Conservation (phyloP, 129 eudicot genomes). For the Helichrysum umbraculigerum region DNA sequence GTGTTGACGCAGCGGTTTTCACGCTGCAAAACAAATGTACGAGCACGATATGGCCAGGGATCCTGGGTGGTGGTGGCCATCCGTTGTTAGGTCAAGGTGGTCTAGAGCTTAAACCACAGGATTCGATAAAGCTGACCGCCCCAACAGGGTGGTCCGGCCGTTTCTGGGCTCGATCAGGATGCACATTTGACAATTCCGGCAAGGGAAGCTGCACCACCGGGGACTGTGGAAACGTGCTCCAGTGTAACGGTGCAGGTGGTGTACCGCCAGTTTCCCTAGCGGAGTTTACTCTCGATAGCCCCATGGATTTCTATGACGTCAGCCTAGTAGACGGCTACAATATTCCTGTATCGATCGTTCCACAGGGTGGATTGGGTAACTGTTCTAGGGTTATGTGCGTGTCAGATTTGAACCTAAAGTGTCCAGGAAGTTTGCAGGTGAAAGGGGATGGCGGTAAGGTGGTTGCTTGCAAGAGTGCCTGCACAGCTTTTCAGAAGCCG, state of each 20-base stretch:
- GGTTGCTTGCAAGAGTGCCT: constrained; percentile 52
- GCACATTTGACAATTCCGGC: constrained; percentile 40
- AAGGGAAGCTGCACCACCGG: constrained; percentile 51
- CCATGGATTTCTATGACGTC: constrained; percentile 52
- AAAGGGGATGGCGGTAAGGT: constrained; percentile 1
- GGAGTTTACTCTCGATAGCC: constrained; percentile 50
- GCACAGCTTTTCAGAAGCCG: constrained; percentile 42
- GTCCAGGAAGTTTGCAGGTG: constrained; percentile 45
- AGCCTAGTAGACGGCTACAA: constrained; percentile 73
- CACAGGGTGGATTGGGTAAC: constrained; percentile 39
- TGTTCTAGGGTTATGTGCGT: constrained; percentile 40
- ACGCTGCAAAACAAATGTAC: constrained; percentile 49
- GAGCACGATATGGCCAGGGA: constrained; percentile 67
- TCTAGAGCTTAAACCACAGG: constrained; percentile 30
- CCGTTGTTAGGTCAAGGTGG: constrained; percentile 48
- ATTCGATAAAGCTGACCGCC: constrained; percentile 27
- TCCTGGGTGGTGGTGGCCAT: constrained; percentile 33
- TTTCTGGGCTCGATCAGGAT: constrained; percentile 56
- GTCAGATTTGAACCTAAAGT: constrained; percentile 39
- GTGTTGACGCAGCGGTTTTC: constrained; percentile 31
- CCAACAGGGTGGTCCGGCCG: constrained; percentile 66
- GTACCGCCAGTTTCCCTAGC: constrained; percentile 56
- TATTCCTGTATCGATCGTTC: constrained; percentile 44
- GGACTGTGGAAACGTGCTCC: constrained; percentile 48
- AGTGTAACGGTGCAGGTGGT: constrained; percentile 48